phyloP scores from a whole-genome alignment of 805 yeast genomes.

The Metschnikowia lochheadii region DNA sequence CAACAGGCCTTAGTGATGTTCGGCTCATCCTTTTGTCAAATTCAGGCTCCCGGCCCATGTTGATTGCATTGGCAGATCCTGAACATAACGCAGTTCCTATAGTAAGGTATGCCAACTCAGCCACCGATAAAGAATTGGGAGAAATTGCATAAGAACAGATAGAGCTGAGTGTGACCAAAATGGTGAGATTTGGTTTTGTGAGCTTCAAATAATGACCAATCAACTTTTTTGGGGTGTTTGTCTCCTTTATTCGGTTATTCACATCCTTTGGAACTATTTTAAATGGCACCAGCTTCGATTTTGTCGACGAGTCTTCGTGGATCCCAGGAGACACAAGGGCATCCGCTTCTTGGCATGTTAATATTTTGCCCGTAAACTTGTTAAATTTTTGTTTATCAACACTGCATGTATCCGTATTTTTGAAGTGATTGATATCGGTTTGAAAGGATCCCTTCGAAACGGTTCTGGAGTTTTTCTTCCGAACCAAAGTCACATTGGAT shows the following conservation, averaged over 20 bases:
- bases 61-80: conserved; percentile 93
- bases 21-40: conserved; percentile 85
- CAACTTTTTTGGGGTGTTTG: conserved; percentile 16
- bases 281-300: conserved; percentile 47
- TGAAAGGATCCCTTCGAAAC: neutral
- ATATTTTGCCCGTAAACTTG: conserved; percentile 41
- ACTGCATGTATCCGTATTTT: conserved; percentile 9
- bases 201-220: conserved; percentile 66
- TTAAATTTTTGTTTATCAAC: conserved; percentile 16
- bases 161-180: conserved; percentile 83
- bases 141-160: conserved; percentile 92
- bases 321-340: conserved; percentile 11
- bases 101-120: conserved; percentile 68
- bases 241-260: conserved; percentile 8
- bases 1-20: conserved; percentile 87
- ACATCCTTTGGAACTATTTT: conserved; percentile 43
- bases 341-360: conserved; percentile 42
- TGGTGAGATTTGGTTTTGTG: conserved; percentile 87
- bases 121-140: conserved; percentile 72
- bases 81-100: conserved; percentile 84
- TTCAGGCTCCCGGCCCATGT: conserved; percentile 94
- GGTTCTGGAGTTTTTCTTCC: conserved; percentile 1
- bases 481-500: conserved; percentile 25
- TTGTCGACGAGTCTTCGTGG: neutral
- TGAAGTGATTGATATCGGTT: neutral